Evolutionary conservation across 345 rosid genomes (phyloP).

Genomic region (Gossypium arboreum): DNA sequence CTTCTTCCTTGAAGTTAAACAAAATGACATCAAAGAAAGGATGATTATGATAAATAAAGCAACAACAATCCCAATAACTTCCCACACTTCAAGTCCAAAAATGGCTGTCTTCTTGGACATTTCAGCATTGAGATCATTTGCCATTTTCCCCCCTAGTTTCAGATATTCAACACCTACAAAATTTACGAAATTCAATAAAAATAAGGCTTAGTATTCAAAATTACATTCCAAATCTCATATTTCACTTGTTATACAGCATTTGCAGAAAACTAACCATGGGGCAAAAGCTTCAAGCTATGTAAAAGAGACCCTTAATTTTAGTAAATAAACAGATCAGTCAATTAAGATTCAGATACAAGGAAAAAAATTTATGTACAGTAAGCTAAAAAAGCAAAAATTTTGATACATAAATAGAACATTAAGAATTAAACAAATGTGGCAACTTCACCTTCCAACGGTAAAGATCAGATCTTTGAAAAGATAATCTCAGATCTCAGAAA

Average conservation of each 20-base stretch:
- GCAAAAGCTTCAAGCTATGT: background rate
- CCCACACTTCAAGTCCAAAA: slow-evolving; percentile 83
- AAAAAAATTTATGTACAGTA: background rate
- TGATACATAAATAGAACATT: background rate
- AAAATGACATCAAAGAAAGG: slow-evolving; percentile 65
- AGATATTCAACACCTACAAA: slow-evolving; percentile 32
- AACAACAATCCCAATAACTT: slow-evolving; percentile 70
- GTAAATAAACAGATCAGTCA: slow-evolving; percentile 29
- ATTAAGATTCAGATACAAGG: slow-evolving; percentile 5
- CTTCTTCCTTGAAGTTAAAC: slow-evolving; percentile 70
- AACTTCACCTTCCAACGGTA: slow-evolving; percentile 11
- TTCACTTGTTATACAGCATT: background rate
- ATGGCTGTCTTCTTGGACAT: slow-evolving; percentile 64
- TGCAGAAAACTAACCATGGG: background rate
- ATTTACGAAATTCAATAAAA: slow-evolving; percentile 17
- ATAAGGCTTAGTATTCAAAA: background rate
- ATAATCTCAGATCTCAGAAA: slow-evolving; percentile 45
- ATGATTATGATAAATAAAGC: slow-evolving; percentile 64
- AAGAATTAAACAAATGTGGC: slow-evolving; percentile 6
- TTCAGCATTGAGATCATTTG: slow-evolving; percentile 53
- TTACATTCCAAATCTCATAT: background rate
- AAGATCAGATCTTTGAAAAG: slow-evolving; percentile 46
- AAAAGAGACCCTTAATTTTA: slow-evolving; percentile 7
- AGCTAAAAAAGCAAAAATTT: background rate
- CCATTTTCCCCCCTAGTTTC: slow-evolving; percentile 40